Evolutionary conservation across 169 alveolate genomes (phyloP).

Genomic region (Plasmodium fragile): DNA sequence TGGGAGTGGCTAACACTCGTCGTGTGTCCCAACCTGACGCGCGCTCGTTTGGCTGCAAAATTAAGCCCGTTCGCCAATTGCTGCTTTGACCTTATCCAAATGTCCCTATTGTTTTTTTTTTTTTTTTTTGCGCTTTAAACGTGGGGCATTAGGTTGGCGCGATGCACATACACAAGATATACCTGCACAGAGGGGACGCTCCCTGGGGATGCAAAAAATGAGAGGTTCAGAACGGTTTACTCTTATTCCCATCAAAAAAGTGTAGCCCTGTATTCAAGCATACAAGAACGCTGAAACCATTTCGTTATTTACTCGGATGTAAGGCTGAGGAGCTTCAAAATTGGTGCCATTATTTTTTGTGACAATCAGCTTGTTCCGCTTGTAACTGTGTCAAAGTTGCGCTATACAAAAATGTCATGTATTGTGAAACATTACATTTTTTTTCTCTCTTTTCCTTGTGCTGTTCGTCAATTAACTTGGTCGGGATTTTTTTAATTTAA

Average conservation of each 20-base stretch:
- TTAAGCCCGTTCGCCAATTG: not conserved
- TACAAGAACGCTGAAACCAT: not conserved
- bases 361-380: not conserved
- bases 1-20: not conserved
- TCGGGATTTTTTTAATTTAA: not conserved
- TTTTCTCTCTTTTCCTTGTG: not conserved
- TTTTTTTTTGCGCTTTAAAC: constrained; percentile 3
- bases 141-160: not conserved
- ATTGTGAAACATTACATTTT: not conserved
- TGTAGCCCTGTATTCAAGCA: not conserved
- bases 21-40: not conserved
- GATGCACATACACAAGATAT: not conserved
- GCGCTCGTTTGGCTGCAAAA: not conserved
- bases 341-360: not conserved
- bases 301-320: not conserved
- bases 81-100: not conserved
- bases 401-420: not conserved
- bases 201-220: not conserved
- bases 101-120: no score
- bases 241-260: not conserved
- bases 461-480: not conserved
- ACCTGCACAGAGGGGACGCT: not conserved
- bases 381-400: not conserved
- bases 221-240: not conserved
- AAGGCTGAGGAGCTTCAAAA: not conserved